Evolutionary conservation across 345 rosid species (phyloP), one percentile per base, ranked within the genome.

Genomic region (Hibiscus syriacus): DNA sequence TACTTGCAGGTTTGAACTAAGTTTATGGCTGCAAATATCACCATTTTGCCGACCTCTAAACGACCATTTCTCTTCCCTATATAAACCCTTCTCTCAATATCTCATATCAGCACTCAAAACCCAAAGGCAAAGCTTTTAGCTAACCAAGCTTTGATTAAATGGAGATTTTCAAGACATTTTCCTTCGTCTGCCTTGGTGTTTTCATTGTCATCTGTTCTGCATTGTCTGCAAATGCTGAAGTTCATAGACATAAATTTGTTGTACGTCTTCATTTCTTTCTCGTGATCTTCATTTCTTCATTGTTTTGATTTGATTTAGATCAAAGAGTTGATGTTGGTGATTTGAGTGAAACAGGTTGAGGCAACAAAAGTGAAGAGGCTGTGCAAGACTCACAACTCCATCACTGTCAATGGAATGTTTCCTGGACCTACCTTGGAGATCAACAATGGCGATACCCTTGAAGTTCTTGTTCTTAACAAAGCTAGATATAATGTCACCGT

Each of bases 361-460:
- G 88, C 83, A 72, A 84, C 96, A 14, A 76, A 76, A 73, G 96
- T 93, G 85, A 87, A 90, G 89, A 93, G 97, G 89, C 88, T 93
- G 78, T 93, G 98, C 85, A 87, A 78, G 30, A 90, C 92, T 39
- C 96, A 87, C 72, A 80, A 82, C 22, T 43, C 72, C 20, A 88
- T 93, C 69, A 93, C 98, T 12, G 97, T 93, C 0, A 93, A 89
- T 68, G 98, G 97, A 55, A 86, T 89, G 90, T 80, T 78, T 19
- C 98, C 98, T 0, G 98, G 98, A 3, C 98, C 98, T 1, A 90
- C 98, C 22, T 36, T 93, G 55, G 96, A 90, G 75, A 74, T 82
- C 34, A 83, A 83, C 14, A 56, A 84, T 52, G 97, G 98, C 6
- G 98, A 93, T 75, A 80, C 85, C 62, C 76, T 93, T 5, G 85